Evolutionary conservation across 495 filamentous ascomycete genomes (phyloP), one percentile per base, ranked within the genome.

Genomic region (Podospora sp.): DNA sequence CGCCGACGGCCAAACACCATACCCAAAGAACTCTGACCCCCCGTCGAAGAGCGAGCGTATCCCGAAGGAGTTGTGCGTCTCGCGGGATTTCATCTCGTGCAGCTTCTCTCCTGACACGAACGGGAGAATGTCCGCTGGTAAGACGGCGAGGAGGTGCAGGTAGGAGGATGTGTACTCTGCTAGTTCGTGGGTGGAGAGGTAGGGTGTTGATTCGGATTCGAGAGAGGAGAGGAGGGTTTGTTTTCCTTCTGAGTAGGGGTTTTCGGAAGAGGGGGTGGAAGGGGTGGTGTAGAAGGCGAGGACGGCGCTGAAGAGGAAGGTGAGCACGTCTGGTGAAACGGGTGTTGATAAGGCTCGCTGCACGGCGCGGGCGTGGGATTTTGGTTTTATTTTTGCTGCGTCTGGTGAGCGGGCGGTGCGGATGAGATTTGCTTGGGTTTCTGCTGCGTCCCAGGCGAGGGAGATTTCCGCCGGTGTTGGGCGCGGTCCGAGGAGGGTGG

Each of bases 21-120:
- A 59, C 25, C 56, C 56, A 59, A 59, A 59, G 56, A 59, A 59
- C 56, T 59, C 56, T 9, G 56, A 59, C 3, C 56, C 56, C 2
- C n/a, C 24, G 26, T 59, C 56, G 25, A 20, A n/a, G 11, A 59
- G 26, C n/a, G 56, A 59, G 6, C 56, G 56, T 6, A 59, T 59
- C 25, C 56, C 56, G 56, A 59, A 59, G 14, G 21, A 29, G 56
- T 59, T 59, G 25, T 59, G 56, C 18, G 56, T 59, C 16, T 59
- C 56, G 24, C 56, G 56, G 18, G 25, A 26, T 33, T 59, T 59
- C 21, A 59, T 27, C 6, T 27, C 26, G 56, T 59, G 56, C 7
- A 59, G 22, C 6, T 26, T 14, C 9, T 2, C 22, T 1, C 22
- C 26, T 5, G 56, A 59, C 2, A 59, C 26, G 16, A 59, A 59